phyloP scores from a whole-genome alignment of 2,329 filamentous ascomycete species.

The Cladorrhinum sp. region DNA sequence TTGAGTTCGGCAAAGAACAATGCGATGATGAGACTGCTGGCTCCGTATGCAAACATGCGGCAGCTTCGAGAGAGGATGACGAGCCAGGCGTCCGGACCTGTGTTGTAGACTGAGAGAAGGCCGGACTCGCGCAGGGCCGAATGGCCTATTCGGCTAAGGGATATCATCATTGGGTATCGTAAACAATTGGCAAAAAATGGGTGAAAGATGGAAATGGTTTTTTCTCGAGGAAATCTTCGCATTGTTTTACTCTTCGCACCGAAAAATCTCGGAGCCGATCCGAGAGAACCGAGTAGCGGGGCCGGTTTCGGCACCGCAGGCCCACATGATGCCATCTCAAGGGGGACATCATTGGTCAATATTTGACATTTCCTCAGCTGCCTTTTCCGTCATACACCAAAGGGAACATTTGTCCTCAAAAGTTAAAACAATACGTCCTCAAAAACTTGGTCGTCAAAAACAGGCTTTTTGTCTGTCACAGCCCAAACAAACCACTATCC shows the following conservation, averaged over 20 bases:
- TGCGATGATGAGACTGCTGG: slow-evolving; percentile 58
- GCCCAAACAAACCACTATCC: too few species aligned
- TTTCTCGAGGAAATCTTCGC: neutral
- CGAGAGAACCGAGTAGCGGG: slow-evolving; percentile 3
- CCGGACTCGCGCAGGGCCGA: slow-evolving; percentile 42
- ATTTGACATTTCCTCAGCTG: neutral
- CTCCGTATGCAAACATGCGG: slow-evolving; percentile 64
- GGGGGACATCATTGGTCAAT: neutral
- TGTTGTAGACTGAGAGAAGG: slow-evolving; percentile 43
- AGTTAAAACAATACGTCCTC: too few species aligned
- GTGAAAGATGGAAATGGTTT: neutral
- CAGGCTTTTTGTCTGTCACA: too few species aligned
- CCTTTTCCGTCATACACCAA: too few species aligned
- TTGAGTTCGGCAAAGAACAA: slow-evolving; percentile 57
- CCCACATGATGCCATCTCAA: neutral
- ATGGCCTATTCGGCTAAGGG: neutral
- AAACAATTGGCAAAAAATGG: neutral
- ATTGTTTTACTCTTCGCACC: neutral
- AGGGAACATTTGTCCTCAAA: too few species aligned
- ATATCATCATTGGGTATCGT: neutral
- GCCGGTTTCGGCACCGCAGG: slow-evolving; percentile 15
- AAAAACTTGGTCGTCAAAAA: too few species aligned
- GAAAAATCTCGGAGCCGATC: neutral
- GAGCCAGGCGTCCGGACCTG: slow-evolving; percentile 50
- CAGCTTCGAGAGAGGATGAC: slow-evolving; percentile 51